Percentiles rank a stretch among this genome's conserved stretches.
These are phyloP conservation scores for Exserohilum turcica DNA, from an alignment of 2,329 filamentous ascomycete genomes.

Conservation along the genomic window DNA sequence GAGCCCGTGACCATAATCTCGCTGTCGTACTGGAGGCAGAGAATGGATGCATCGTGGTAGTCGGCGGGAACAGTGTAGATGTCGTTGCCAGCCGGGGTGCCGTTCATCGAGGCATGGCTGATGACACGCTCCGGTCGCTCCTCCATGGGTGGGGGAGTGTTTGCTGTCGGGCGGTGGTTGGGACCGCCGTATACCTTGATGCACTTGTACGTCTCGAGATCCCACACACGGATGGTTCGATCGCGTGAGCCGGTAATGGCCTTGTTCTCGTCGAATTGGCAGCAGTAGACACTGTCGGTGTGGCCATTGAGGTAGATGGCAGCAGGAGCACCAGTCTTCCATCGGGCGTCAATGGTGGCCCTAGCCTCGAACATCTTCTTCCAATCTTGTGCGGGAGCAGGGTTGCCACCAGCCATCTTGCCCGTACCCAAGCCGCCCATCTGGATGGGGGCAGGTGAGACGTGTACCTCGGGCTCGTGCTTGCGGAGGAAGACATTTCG, in stretches of 20 bases:
- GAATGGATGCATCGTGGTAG: slow-evolving; percentile 88
- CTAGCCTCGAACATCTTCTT: slow-evolving; percentile 81
- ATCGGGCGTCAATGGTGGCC: slow-evolving; percentile 75
- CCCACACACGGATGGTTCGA: slow-evolving; percentile 94
- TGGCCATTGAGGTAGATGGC: slow-evolving; percentile 92
- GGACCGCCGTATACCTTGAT: slow-evolving; percentile 82
- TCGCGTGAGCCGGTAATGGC: slow-evolving; percentile 97
- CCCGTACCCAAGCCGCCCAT: slow-evolving; percentile 62
- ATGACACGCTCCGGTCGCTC: slow-evolving; percentile 52
- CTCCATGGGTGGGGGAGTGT: slow-evolving; percentile 51
- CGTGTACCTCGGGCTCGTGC: slow-evolving; percentile 55
- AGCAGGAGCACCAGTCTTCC: slow-evolving; percentile 77
- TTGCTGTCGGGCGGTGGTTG: slow-evolving; percentile 61
- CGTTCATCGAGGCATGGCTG: slow-evolving; percentile 54
- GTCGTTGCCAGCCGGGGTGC: slow-evolving; percentile 52
- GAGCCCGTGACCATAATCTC: slow-evolving; percentile 93
- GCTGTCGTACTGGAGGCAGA: slow-evolving; percentile 94
- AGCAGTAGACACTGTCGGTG: slow-evolving; percentile 93
- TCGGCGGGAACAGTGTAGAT: slow-evolving; percentile 55
- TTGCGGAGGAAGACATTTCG: slow-evolving; percentile 63
- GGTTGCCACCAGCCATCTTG: slow-evolving; percentile 56
- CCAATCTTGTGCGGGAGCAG: slow-evolving; percentile 69
- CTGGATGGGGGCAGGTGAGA: slow-evolving; percentile 53
- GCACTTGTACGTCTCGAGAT: slow-evolving; percentile 86
- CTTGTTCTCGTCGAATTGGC: slow-evolving; percentile 97